Evolutionary conservation across 108 stramenopile species (phyloP).

Genomic region (Cyclotella choctawhatcheeana): DNA sequence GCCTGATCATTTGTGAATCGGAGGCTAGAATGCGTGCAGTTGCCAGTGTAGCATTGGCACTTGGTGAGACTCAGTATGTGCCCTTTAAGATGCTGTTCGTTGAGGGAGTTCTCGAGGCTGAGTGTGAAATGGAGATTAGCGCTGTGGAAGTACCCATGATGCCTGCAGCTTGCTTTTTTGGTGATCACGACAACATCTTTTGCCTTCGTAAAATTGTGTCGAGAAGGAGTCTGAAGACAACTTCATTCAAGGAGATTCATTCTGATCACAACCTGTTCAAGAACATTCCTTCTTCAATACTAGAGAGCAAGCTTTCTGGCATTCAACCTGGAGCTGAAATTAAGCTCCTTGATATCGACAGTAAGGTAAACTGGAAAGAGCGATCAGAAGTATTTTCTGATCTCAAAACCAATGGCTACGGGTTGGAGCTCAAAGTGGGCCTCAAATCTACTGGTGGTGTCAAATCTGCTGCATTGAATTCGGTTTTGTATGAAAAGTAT

Average conservation of each 20-base stretch:
- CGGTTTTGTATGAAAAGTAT: conserved; percentile 9
- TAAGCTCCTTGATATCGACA: background rate
- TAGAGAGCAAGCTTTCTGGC: background rate
- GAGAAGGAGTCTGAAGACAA: background rate
- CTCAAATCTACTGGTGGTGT: background rate
- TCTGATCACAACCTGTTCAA: background rate
- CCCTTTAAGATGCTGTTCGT: conserved; percentile 16
- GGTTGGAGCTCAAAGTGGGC: conserved; percentile 11
- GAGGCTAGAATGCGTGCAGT: conserved; percentile 19
- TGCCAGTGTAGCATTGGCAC: conserved; percentile 2
- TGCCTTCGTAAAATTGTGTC: background rate
- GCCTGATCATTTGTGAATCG: conserved; percentile 13
- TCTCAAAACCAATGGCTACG: conserved; percentile 2
- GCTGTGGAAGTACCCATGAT: conserved; percentile 6
- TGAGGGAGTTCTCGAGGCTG: background rate
- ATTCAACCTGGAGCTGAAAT: background rate
- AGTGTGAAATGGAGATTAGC: conserved; percentile 4
- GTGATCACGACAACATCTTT: conserved; percentile 12
- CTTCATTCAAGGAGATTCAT: background rate
- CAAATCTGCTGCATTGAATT: background rate
- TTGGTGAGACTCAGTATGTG: conserved; percentile 8
- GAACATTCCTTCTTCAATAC: background rate
- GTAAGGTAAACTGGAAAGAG: background rate
- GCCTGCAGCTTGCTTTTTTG: conserved; percentile 11
- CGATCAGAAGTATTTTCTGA: background rate